phyloP scores from a whole-genome alignment of 352 stramenopile species.

The Phytophthora meadii region DNA sequence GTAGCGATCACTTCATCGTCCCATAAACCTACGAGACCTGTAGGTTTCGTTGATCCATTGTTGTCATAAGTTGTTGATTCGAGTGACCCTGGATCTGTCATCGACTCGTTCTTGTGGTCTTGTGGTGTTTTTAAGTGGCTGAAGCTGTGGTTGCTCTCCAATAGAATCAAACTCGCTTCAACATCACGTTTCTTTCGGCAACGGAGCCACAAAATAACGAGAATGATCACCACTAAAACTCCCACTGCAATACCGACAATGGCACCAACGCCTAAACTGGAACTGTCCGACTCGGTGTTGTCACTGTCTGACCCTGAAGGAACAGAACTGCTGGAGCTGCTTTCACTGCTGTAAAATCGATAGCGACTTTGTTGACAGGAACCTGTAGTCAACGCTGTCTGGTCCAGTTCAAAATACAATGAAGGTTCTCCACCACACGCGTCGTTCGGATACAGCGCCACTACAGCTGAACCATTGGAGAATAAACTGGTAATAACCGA shows the following conservation, averaged over 20 bases:
- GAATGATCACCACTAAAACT: neutral
- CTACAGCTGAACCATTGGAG: constrained; percentile 23
- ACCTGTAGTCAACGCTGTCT: constrained; percentile 5
- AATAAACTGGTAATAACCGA: constrained; percentile 26
- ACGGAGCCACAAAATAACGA: neutral
- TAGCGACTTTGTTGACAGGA: constrained; percentile 22
- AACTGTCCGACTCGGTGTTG: too few relatives aligned
- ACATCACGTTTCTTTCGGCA: neutral
- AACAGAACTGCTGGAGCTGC: neutral
- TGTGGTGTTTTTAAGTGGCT: neutral
- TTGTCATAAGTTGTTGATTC: neutral
- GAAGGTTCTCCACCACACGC: constrained; percentile 22
- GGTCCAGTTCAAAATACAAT: constrained; percentile 26
- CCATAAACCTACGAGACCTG: constrained; percentile 28
- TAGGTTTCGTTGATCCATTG: constrained; percentile 1
- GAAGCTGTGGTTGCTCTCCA: neutral
- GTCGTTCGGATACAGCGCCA: constrained; percentile 18
- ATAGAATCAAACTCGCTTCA: neutral
- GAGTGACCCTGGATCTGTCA: neutral
- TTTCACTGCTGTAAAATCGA: constrained; percentile 22
- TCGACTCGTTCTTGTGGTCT: neutral
- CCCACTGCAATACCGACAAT: constrained; percentile 1
- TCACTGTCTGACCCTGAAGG: too few relatives aligned
- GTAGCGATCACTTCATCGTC: constrained; percentile 39
- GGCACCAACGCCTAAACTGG: neutral